Base-by-base conservation (phyloP, 2,329 filamentous ascomycete genomes). In the Colletotrichum theobromicola region DNA sequence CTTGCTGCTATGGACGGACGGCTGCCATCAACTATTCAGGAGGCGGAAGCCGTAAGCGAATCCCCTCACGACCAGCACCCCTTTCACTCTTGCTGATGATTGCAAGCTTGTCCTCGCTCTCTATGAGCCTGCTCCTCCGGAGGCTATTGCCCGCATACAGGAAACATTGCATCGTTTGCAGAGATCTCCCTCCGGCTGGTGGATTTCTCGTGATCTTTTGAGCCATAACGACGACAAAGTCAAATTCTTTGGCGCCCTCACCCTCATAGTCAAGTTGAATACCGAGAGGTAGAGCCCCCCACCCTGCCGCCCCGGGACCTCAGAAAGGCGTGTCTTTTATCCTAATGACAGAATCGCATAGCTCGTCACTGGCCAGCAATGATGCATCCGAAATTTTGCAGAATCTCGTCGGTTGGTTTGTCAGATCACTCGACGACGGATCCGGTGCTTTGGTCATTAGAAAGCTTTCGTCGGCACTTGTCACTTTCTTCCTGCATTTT, bases 201-300 rank as follows among this genome's bases (percentile, higher is more conserved):
- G 94, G 70, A 89, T 98, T 60, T 95, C 95, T 24, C 93, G 96
- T 80, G 91, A 91, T 66, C 88, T 98, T 16, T 87, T 98, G 13
- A 87, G 87, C 65, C 92, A 91, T 75, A 86, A 90, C 26, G 92
- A 94, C 77, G 90, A 94, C 75, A 93, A 96, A 79, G 91, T 97
- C 78, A 93, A 94, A 77, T 98, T 98, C 84, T 98, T 98, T 81
- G 97, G 95, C 16, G 96, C 96, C 34, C 88, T 98, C 74, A 98
- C 96, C 0, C 93, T 98, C 77, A 97, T 95, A 65, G 92, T 98
- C 79, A 99, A 98, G 85, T 91, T 98, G 73, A 98, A 98, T 82
- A 93, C 93, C n/a, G 95, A 97, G 81, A 95, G 93, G 93, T 76
- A 87, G 79, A 15, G 34, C n/a, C 15, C 46, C 42, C 34, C 69